Percentiles rank a stretch among this genome's conserved stretches.
phyloP scores from a whole-genome alignment of 1,284 basidiomycete species.

The Taiwanofungus camphoratus region DNA sequence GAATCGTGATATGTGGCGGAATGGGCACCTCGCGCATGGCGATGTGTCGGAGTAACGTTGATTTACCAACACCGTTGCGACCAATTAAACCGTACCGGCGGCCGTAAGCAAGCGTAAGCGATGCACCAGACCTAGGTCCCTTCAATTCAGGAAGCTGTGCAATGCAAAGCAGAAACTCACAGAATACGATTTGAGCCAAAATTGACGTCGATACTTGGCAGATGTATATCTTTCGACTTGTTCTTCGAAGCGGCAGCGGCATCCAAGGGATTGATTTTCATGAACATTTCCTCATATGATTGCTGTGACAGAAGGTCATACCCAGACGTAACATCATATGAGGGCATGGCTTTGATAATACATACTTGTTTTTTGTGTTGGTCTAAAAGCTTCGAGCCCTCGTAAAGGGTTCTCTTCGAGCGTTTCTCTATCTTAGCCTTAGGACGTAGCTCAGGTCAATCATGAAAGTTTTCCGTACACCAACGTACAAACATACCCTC shows the following conservation, averaged over 20 bases:
- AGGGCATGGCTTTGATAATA: not conserved
- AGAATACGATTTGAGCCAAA: slow-evolving; percentile 93
- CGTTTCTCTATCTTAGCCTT: slow-evolving; percentile 97
- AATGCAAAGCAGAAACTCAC: slow-evolving; percentile 40
- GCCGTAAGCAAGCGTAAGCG: slow-evolving; percentile 84
- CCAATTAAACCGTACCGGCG: slow-evolving; percentile 85
- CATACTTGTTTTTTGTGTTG: slow-evolving; percentile 84
- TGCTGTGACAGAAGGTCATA: too few relatives aligned
- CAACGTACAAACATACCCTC: slow-evolving; percentile 42
- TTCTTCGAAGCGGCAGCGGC: slow-evolving; percentile 76
- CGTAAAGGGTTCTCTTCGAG: slow-evolving; percentile 83
- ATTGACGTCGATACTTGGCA: slow-evolving; percentile 93
- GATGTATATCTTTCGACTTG: slow-evolving; percentile 95
- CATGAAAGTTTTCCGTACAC: not conserved
- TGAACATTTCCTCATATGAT: slow-evolving; percentile 98
- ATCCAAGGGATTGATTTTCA: slow-evolving; percentile 98
- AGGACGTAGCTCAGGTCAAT: too few relatives aligned
- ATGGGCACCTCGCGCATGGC: slow-evolving; percentile 94
- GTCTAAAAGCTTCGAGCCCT: slow-evolving; percentile 93
- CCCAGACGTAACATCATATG: not conserved
- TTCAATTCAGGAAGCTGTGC: slow-evolving; percentile 1
- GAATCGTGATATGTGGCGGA: slow-evolving; percentile 90
- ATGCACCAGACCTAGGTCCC: slow-evolving; percentile 63
- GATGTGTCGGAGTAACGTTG: slow-evolving; percentile 93
- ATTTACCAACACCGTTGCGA: slow-evolving; percentile 94